Evolutionary conservation across 768 basidiomycete genomes (phyloP).

Genomic region (Rickenella mellea): DNA sequence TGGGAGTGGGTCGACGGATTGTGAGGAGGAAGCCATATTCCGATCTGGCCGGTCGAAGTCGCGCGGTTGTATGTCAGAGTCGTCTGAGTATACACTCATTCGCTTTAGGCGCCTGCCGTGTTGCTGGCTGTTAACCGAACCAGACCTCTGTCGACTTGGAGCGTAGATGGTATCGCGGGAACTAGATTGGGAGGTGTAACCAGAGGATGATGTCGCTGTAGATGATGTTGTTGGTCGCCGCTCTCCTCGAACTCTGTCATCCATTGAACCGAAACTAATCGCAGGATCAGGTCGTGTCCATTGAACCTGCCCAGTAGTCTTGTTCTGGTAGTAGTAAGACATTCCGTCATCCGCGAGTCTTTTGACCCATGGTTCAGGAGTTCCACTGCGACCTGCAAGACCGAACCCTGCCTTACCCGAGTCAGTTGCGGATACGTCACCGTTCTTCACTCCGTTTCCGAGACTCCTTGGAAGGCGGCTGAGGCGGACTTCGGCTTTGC

Average conservation of each 20-base stretch:
- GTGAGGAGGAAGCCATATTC: too few species aligned
- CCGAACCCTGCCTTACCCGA: slow-evolving; percentile 43
- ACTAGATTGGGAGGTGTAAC: slow-evolving; percentile 13
- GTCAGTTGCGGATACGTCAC: not conserved
- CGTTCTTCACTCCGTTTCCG: not conserved
- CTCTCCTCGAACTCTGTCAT: slow-evolving; percentile 7
- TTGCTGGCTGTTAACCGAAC: slow-evolving; percentile 25
- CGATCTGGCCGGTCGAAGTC: not conserved
- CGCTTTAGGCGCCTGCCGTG: slow-evolving; percentile 24
- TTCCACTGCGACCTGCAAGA: slow-evolving; percentile 43
- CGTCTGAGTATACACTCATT: slow-evolving; percentile 69
- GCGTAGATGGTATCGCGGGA: slow-evolving; percentile 9
- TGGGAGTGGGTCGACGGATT: too few species aligned
- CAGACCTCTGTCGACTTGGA: slow-evolving; percentile 20
- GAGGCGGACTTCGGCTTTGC: not conserved
- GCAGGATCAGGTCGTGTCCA: slow-evolving; percentile 57
- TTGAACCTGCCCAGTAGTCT: slow-evolving; percentile 50
- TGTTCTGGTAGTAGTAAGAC: slow-evolving; percentile 75
- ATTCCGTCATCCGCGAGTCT: slow-evolving; percentile 75
- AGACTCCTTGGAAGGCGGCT: too few species aligned
- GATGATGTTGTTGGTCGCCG: slow-evolving; percentile 23
- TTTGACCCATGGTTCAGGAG: slow-evolving; percentile 77
- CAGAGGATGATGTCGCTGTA: slow-evolving; percentile 24
- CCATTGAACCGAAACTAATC: slow-evolving; percentile 12
- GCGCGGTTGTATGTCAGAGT: slow-evolving; percentile 57